These are phyloP conservation scores for Forsythia viridissima DNA, from an alignment of 257 asterid genomes.

Conservation along the genomic window DNA sequence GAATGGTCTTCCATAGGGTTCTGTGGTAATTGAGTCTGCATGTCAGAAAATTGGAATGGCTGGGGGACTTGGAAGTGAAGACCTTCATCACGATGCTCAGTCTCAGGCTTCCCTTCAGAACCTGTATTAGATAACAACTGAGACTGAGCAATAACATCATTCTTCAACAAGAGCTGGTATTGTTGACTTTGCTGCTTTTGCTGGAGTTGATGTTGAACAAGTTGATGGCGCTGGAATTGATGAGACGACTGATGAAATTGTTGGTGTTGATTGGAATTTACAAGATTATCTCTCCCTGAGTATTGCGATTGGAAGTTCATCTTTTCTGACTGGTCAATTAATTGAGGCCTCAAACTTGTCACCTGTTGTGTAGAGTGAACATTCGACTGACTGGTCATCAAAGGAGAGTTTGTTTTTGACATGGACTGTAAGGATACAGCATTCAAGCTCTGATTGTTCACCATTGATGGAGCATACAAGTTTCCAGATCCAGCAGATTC, in stretches of 20 bases:
- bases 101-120: constrained; percentile 52
- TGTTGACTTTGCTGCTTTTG: constrained; percentile 62
- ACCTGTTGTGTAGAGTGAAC: constrained; percentile 53
- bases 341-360: constrained; percentile 46
- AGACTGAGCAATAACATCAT: constrained; percentile 53
- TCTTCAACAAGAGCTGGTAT: constrained; percentile 55
- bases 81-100: constrained; percentile 51
- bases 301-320: constrained; percentile 57
- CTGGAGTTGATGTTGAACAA: constrained; percentile 55
- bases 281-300: constrained; percentile 45
- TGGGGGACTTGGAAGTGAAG: constrained; percentile 56
- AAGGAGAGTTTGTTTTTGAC: constrained; percentile 46
- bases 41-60: constrained; percentile 57
- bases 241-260: constrained; percentile 56
- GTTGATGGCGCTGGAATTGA: constrained; percentile 64
- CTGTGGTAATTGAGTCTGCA: constrained; percentile 58
- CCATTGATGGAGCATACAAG: constrained; percentile 51
- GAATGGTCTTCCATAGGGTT: constrained; percentile 54
- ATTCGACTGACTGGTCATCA: constrained; percentile 51
- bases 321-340: constrained; percentile 55
- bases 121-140: constrained; percentile 53
- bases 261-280: constrained; percentile 59
- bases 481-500: constrained; percentile 73
- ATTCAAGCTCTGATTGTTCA: constrained; percentile 53
- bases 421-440: constrained; percentile 56